A percentile compares a stretch with the other conserved stretches of the same genome.
These are phyloP conservation scores for Komagataea norvegica DNA, from an alignment of 1,139 yeast species.

Conservation along the genomic window DNA sequence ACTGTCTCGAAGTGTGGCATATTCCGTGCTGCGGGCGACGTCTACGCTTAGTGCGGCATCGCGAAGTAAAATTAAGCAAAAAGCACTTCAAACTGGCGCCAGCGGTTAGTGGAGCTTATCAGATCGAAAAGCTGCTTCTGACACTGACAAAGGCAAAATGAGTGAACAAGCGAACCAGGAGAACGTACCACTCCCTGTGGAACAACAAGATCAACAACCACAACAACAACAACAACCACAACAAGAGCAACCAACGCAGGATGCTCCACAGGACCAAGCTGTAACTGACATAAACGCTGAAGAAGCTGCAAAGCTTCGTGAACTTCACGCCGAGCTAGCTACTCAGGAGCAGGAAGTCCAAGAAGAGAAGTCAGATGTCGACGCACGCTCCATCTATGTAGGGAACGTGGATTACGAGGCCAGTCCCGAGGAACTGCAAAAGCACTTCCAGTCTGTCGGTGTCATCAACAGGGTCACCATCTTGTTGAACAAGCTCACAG, in stretches of 20 bases:
- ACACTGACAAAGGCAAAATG: slow-evolving; percentile 14
- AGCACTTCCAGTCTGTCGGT: slow-evolving; percentile 72
- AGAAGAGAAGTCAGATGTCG: slow-evolving; percentile 56
- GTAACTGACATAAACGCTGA: slow-evolving; percentile 40
- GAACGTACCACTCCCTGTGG: slow-evolving; percentile 19
- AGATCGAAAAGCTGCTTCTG: too few relatives aligned
- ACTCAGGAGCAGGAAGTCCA: slow-evolving; percentile 38
- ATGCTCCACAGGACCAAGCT: neutral
- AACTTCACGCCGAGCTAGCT: slow-evolving; percentile 46
- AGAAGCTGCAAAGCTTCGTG: slow-evolving; percentile 50
- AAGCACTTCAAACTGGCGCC: too few relatives aligned
- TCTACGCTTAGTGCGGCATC: too few relatives aligned
- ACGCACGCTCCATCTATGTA: slow-evolving; percentile 76
- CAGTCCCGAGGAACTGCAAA: slow-evolving; percentile 77
- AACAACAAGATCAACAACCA: slow-evolving; percentile 11
- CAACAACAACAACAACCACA: slow-evolving; percentile 6
- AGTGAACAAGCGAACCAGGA: slow-evolving; percentile 26
- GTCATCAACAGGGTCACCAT: slow-evolving; percentile 81
- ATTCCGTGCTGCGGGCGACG: too few relatives aligned
- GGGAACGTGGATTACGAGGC: slow-evolving; percentile 83
- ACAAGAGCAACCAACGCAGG: slow-evolving; percentile 1
- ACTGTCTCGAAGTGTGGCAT: too few relatives aligned
- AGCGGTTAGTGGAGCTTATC: too few relatives aligned
- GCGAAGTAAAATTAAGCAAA: too few relatives aligned
- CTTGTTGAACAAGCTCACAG: slow-evolving; percentile 62